Conservation (phyloP, 257 asterid genomes). For the Solanum boliviense region DNA sequence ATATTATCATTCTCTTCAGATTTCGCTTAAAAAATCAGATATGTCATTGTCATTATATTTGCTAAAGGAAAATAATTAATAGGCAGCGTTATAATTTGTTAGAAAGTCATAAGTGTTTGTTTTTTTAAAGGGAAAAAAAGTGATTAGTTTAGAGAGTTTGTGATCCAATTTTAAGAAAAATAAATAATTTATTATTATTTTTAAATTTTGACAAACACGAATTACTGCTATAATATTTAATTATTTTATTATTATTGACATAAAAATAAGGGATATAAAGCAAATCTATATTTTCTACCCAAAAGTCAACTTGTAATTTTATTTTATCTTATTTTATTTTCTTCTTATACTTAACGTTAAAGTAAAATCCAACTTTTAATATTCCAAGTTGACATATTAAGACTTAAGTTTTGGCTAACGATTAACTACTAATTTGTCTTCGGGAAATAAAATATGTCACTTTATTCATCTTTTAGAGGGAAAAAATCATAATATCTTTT, state of each 20-base stretch:
- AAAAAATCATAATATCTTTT: no score
- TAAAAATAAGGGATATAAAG: neutral
- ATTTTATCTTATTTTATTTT: neutral
- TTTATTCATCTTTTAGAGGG: no score
- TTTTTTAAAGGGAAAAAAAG: neutral
- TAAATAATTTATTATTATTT: no score
- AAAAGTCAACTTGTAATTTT: neutral
- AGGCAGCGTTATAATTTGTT: no score
- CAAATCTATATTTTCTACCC: neutral
- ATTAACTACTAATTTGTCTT: neutral
- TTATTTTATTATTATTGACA: no score
- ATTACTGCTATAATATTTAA: no score
- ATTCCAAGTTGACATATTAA: neutral
- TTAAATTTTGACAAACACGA: no score
- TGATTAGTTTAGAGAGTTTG: neutral
- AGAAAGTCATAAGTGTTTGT: no score
- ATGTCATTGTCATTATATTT: no score
- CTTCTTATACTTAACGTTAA: neutral
- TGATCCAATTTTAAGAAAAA: no score
- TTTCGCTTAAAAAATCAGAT: no score
- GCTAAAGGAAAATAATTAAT: neutral
- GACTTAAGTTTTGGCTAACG: neutral
- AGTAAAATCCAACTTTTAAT: neutral
- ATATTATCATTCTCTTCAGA: no score
- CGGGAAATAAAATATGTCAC: neutral